Percentiles rank a stretch among this genome's conserved stretches.
These are phyloP conservation scores for Yamadazyma pseudoaaseri DNA, from an alignment of 1,139 yeast species.

Conservation along the genomic window DNA sequence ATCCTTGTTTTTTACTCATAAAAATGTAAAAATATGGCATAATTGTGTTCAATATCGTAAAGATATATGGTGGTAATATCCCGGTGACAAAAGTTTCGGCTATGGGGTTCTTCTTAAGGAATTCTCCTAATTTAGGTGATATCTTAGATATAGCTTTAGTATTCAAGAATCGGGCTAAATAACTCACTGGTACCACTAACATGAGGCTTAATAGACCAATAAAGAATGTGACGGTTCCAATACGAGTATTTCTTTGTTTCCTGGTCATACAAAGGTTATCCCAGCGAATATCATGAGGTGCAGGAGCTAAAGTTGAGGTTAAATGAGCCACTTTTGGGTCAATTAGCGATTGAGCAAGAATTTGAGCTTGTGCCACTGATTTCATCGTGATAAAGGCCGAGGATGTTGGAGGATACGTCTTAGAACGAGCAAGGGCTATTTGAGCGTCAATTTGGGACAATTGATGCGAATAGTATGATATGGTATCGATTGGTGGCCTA, in stretches of 20 bases:
- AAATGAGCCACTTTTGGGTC: constrained; percentile 77
- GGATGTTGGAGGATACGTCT: constrained; percentile 62
- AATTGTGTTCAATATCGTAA: constrained; percentile 68
- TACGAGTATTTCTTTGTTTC: constrained; percentile 53
- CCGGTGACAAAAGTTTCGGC: constrained; percentile 71
- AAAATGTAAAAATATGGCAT: constrained; percentile 77
- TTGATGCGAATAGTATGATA: constrained; percentile 56
- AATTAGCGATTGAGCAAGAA: constrained; percentile 84
- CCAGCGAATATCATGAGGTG: constrained; percentile 88
- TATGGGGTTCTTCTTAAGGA: constrained; percentile 55
- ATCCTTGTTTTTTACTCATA: constrained; percentile 70
- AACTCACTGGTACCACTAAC: constrained; percentile 72
- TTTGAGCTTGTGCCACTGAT: constrained; percentile 82
- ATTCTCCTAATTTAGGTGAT: constrained; percentile 72
- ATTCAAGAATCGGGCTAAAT: constrained; percentile 69
- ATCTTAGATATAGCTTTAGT: constrained; percentile 64
- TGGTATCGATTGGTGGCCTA: constrained; percentile 63
- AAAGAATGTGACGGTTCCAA: constrained; percentile 59
- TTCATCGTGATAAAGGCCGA: constrained; percentile 83
- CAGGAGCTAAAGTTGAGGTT: constrained; percentile 77
- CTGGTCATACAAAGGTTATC: constrained; percentile 64
- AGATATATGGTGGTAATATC: constrained; percentile 71
- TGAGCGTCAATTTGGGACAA: constrained; percentile 57
- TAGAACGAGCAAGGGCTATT: constrained; percentile 53
- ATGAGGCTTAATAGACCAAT: constrained; percentile 65